Percentiles rank a stretch among this genome's conserved stretches.
These are phyloP conservation scores for Fraxinus angustifolia DNA, from an alignment of 305 asterid genomes.

Conservation along the genomic window DNA sequence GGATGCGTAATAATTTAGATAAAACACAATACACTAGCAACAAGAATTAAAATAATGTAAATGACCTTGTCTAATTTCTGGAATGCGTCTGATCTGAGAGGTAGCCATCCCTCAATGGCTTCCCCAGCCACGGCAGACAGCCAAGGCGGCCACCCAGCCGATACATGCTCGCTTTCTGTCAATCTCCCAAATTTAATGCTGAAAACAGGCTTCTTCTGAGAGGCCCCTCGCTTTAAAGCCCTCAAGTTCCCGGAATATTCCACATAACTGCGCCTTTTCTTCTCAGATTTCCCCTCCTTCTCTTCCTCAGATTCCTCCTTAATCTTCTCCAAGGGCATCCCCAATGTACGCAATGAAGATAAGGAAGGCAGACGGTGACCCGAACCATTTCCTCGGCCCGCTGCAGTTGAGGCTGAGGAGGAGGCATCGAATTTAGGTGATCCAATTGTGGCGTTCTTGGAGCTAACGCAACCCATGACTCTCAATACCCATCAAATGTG, in stretches of 20 bases:
- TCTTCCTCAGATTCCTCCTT: conserved; percentile 50
- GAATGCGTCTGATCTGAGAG: conserved; percentile 58
- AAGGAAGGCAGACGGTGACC: conserved; percentile 22
- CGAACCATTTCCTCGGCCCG: conserved; percentile 24
- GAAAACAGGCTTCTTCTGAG: conserved; percentile 35
- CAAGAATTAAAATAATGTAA: background rate
- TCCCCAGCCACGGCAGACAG: conserved; percentile 79
- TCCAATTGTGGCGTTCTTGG: conserved; percentile 53
- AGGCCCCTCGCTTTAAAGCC: conserved; percentile 30
- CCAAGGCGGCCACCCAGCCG: conserved; percentile 95
- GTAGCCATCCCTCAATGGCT: conserved; percentile 83
- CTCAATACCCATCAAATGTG: conserved; percentile 70
- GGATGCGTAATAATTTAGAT: background rate
- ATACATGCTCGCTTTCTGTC: conserved; percentile 51
- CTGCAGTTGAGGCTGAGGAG: conserved; percentile 23
- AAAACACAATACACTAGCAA: background rate
- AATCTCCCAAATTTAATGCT: conserved; percentile 57
- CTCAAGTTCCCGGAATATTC: conserved; percentile 23
- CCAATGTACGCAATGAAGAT: conserved; percentile 25
- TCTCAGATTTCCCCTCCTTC: conserved; percentile 32
- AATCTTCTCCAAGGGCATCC: conserved; percentile 40
- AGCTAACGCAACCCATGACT: conserved; percentile 96
- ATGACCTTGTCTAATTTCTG: conserved; percentile 81
- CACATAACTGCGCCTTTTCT: conserved; percentile 11
- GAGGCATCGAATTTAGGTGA: conserved; percentile 34